Percentiles rank a stretch among this genome's conserved stretches.
Evolutionary conservation across 139 green algal genomes (phyloP).

Genomic region (Chlamydomonas sp.): DNA sequence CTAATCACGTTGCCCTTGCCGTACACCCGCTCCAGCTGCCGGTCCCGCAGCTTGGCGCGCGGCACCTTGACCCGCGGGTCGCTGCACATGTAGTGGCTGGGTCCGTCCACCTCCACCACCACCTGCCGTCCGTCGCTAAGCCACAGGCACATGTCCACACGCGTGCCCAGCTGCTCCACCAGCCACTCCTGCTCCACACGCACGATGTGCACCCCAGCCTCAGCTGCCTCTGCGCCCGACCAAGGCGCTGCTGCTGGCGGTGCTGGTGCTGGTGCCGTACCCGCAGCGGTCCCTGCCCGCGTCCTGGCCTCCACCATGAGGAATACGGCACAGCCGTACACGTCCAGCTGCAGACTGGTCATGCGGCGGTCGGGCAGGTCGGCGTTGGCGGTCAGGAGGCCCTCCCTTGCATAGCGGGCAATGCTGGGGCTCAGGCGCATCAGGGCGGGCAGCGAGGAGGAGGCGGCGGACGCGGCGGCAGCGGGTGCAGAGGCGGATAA

Average conservation of each 20-base stretch:
- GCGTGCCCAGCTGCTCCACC: constrained; percentile 1
- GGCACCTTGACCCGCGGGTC: not conserved
- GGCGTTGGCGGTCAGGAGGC: too few species aligned
- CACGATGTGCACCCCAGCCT: not conserved
- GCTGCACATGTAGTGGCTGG: constrained; percentile 11
- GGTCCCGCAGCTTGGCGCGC: not conserved
- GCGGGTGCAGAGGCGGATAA: too few species aligned
- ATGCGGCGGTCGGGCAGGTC: not conserved
- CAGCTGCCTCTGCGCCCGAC: too few species aligned
- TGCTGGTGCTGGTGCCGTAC: not conserved
- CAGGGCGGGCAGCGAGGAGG: not conserved
- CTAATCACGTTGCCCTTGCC: not conserved
- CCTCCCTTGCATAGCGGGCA: not conserved
- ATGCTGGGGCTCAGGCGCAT: not conserved
- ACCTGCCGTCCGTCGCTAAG: constrained; percentile 16
- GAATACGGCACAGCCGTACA: not conserved
- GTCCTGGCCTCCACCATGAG: not conserved
- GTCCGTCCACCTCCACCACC: constrained; percentile 25
- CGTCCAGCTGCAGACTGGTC: not conserved
- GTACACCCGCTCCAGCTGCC: constrained; percentile 14
- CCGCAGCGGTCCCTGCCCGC: too few species aligned
- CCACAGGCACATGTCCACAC: constrained; percentile 16
- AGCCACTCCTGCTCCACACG: constrained; percentile 25
- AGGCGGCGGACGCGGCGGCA: too few species aligned
- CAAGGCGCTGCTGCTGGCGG: not conserved